Evolutionary conservation across 441 rosid species (phyloP), one percentile per base, ranked within the genome.

Genomic region (Raphanus hybrid): DNA sequence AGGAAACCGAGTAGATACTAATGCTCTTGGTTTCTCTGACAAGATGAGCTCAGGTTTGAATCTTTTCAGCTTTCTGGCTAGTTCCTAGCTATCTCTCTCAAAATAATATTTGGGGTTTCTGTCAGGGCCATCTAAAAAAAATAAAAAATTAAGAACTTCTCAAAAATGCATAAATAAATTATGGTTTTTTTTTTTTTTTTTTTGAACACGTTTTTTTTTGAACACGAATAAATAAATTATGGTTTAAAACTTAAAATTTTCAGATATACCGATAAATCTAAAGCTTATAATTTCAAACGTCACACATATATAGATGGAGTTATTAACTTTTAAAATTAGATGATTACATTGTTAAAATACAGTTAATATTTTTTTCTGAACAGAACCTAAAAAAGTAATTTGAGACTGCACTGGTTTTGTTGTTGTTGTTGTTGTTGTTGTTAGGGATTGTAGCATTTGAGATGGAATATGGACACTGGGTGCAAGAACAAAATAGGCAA

Each of bases 381-480:
- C 52, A 45, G 5, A 45, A 45, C 6, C 15, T 45, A 5, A 11
- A 45, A 45, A 45, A 23, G 26, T 45, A 45, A 12, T 45, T 45
- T 4, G 52, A 45, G 52, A 45, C 48, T 0, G 52, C 52, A 45
- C 14, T 45, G 52, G 52, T 14, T 45, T 34, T 34, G 37, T 34
- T 34, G 37, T 5, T 3, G n/a, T 54, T n/a, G 60, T 77, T 61
- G 77, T 39, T 81, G 71, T 83, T 70, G 27, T 58, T 71, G 32
- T 34, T 71, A 90, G 90, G 89, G 37, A 84, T 86, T 76, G 81
- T 88, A 62, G 83, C 87, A 74, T 88, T 90, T 82, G 92, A 90
- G 84, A 78, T 88, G 89, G 91, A 86, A 77, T 90, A 90, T 68
- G 87, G 81, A 59, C 88, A 79, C 12, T 90, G 94, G 94, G 82